Base-by-base conservation (phyloP, 495 filamentous ascomycete genomes). In the Daldinia decipiens region DNA sequence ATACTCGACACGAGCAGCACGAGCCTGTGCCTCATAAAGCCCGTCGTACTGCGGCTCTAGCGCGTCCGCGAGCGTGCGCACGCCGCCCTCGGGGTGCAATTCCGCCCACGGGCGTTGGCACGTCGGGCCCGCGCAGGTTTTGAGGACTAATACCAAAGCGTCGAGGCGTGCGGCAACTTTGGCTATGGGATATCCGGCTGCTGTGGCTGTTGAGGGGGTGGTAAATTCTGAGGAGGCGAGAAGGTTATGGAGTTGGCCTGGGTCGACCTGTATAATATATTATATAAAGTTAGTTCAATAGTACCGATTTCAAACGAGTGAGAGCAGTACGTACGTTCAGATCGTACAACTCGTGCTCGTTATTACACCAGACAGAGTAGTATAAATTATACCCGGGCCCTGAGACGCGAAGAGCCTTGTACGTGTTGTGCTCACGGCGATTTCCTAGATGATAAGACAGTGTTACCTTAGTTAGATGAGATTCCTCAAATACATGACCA, bases 331-430 rank as follows among this genome's bases (percentile, higher is more conserved):
- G 21, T 24, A 87, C 85, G 9, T 73, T 79, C 11, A 89, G 77
- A 62, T 89, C 86, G 65, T 89, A 90, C 0, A 89, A 78, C 58
- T 89, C 85, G 56, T 89, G 86, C 68, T 89, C 85, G 39, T 86
- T 85, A 26, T 76, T 88, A 65, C 88, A 89, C 85, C 87, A 89
- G 4, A 89, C 86, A 0, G 87, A 84, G 69, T 89, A 90, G 69
- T 86, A 87, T 0, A 89, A 64, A 55, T 85, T 84, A 56, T 87
- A 88, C 0, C 76, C 81, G 0, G 83, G 68, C 1, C 84, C 81
- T 3, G 85, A 73, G 24, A 89, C 54, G 5, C 87, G 83, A 13
- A 86, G 64, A 0, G 85, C 83, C 70, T 89, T 89, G 79, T 89
- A 89, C 0, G 86, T 88, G 66, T 87, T 88, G 59, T 86, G 56